These are phyloP conservation scores for Lactarius pseudohatsudake DNA, from an alignment of 768 basidiomycete species.

Conservation along the genomic window DNA sequence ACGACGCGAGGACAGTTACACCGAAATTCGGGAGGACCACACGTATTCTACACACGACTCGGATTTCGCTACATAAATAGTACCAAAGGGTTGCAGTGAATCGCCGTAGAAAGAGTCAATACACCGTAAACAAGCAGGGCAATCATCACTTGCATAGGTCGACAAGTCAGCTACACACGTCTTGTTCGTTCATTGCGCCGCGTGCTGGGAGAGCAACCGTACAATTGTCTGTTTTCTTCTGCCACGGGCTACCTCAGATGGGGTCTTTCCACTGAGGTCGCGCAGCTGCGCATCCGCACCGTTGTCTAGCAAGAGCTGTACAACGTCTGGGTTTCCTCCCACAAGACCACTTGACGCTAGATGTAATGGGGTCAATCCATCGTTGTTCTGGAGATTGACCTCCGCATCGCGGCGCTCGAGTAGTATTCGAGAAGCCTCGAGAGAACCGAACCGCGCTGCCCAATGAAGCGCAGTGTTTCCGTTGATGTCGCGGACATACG, in stretches of 20 bases:
- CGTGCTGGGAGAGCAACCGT: not conserved
- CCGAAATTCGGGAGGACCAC: not conserved
- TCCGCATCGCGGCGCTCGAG: not conserved
- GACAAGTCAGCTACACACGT: not conserved
- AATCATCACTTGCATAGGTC: not conserved
- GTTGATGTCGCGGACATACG: not conserved
- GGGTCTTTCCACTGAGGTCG: not conserved
- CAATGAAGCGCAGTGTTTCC: not conserved
- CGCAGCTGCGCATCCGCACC: not conserved
- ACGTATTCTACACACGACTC: not conserved
- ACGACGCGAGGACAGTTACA: not conserved
- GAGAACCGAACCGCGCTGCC: not conserved
- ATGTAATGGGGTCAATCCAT: not conserved
- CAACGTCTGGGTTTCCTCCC: not conserved
- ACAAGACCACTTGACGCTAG: fast-evolving
- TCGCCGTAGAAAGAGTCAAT: not conserved
- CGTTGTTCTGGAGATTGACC: not conserved
- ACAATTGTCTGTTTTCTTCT: not conserved
- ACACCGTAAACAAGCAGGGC: not conserved
- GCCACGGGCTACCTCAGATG: not conserved
- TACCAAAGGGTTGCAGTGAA: not conserved
- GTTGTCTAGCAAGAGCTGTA: not conserved
- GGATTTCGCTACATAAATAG: not conserved
- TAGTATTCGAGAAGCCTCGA: not conserved
- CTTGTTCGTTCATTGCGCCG: not conserved